Percentiles rank a stretch among this genome's conserved stretches.
Evolutionary conservation across 2,329 filamentous ascomycete genomes (phyloP).

Genomic region (Arthroderma sp.): DNA sequence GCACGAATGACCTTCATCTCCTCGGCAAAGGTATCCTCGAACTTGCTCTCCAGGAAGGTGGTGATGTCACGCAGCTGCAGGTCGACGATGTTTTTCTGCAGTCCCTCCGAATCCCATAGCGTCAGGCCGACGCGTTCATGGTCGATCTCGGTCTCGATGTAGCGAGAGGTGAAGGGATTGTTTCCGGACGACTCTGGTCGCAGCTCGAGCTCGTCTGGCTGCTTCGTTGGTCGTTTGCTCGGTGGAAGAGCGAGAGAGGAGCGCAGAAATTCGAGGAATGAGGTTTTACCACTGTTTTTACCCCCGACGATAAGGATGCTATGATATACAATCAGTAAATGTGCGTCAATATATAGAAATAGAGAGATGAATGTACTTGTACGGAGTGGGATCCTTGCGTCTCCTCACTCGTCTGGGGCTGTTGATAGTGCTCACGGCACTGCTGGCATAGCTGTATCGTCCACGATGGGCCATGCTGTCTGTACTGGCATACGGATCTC

Average conservation of each 20-base stretch:
- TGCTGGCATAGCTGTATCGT: conserved; percentile 91
- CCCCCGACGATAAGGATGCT: conserved; percentile 87
- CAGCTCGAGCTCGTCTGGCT: conserved; percentile 46
- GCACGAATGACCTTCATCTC: conserved; percentile 96
- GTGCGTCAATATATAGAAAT: not conserved
- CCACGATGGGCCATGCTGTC: conserved; percentile 97
- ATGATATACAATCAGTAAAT: not conserved
- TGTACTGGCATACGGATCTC: conserved; percentile 68
- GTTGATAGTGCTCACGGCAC: conserved; percentile 80
- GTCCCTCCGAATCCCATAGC: conserved; percentile 88
- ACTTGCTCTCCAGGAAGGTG: conserved; percentile 90
- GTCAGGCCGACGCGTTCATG: conserved; percentile 83
- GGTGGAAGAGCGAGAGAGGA: conserved; percentile 70
- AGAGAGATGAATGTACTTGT: conserved; percentile 55
- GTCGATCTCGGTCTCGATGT: conserved; percentile 88
- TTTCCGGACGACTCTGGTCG: conserved; percentile 43
- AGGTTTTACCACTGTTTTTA: conserved; percentile 82
- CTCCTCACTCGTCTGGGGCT: conserved; percentile 82
- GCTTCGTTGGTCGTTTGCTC: conserved; percentile 54
- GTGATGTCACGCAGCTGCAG: conserved; percentile 86
- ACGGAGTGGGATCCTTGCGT: conserved; percentile 92
- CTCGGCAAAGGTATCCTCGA: conserved; percentile 92
- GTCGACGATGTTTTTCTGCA: conserved; percentile 92
- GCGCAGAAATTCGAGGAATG: conserved; percentile 91
- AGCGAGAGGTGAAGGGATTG: conserved; percentile 70